Base-by-base conservation (phyloP, 805 yeast genomes). In the Wickerhamomyces silvicola region DNA sequence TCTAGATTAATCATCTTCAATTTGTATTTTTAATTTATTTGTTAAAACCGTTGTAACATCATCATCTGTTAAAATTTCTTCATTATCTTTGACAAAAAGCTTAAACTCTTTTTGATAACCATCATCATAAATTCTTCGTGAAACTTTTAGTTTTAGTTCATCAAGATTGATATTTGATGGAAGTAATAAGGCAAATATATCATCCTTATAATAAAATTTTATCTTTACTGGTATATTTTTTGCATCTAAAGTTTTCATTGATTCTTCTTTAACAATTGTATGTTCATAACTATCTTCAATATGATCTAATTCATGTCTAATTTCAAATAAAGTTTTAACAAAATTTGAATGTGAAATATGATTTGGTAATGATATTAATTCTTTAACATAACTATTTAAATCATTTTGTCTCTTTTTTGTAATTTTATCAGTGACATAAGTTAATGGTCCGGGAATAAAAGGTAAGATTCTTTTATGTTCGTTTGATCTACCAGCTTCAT, bases 391-490 rank as follows among this genome's bases (percentile, higher is more conserved):
- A 18, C 67, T 66, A 47, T 77, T 74, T 35, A 77, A 54, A 46
- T 72, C 76, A 1, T 64, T 68, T 30, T 70, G 64, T 35, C 82
- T 62, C 45, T 72, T 74, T 30, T 64, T 58, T 1, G 81, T 70
- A 23, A 75, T 72, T 11, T 75, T 60, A 59, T 90, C 97, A 40
- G 86, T 86, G 33, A 92, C 95, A 48, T 81, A 83, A 23, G 94
- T 81, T 29, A 90, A 68, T 3, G 98, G 99, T 1, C 97, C 98
- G 0, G 98, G 97, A 50, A 92, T 88, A 43, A 80, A 86, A 7
- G 98, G 98, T 36, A 92, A 68, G 19, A 82, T 79, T 42, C 98
- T 75, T 32, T 77, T 75, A 18, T 75, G 67, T 57, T 82, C 82
- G 27, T 76, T 78, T 29, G 52, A 60, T 44, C 85, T 78, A 10